phyloP scores from a whole-genome alignment of 2,329 filamentous ascomycete species.

The Xylaria sp. region DNA sequence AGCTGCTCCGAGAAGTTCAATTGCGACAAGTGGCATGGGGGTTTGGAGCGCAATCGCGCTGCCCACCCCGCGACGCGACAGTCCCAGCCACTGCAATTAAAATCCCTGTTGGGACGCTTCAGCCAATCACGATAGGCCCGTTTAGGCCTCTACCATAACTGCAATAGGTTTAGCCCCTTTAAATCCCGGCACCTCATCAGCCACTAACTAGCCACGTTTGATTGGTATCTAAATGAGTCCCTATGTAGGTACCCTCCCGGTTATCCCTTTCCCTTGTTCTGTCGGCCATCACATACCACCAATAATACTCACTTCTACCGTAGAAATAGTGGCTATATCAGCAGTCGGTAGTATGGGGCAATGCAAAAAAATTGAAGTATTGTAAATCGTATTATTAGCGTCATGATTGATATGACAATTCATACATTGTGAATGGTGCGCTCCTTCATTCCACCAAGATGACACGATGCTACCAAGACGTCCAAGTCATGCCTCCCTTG shows the following conservation, averaged over 20 bases:
- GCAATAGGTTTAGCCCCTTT: background rate
- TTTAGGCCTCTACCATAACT: too few relatives aligned
- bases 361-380: background rate
- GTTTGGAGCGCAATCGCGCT: conserved; percentile 15
- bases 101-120: conserved; percentile 40
- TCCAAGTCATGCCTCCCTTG: conserved; percentile 27
- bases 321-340: background rate
- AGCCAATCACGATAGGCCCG: conserved; percentile 19
- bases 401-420: conserved; percentile 29
- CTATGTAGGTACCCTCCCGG: too few relatives aligned
- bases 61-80: conserved; percentile 35
- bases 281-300: background rate
- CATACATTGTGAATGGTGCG: conserved; percentile 30
- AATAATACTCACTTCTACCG: background rate
- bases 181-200: background rate
- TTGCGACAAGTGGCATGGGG: conserved; percentile 9
- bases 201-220: background rate
- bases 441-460: conserved; percentile 29
- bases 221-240: too few relatives aligned
- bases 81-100: conserved; percentile 50
- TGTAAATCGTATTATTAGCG: conserved; percentile 34
- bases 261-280: too few relatives aligned
- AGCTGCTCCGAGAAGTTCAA: background rate
- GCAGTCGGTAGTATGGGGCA: background rate
- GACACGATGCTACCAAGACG: conserved; percentile 24